A percentile compares a stretch with the other conserved stretches of the same genome.
Evolutionary conservation across 2,329 filamentous ascomycete genomes (phyloP).

Genomic region (Calonectria crousiana): DNA sequence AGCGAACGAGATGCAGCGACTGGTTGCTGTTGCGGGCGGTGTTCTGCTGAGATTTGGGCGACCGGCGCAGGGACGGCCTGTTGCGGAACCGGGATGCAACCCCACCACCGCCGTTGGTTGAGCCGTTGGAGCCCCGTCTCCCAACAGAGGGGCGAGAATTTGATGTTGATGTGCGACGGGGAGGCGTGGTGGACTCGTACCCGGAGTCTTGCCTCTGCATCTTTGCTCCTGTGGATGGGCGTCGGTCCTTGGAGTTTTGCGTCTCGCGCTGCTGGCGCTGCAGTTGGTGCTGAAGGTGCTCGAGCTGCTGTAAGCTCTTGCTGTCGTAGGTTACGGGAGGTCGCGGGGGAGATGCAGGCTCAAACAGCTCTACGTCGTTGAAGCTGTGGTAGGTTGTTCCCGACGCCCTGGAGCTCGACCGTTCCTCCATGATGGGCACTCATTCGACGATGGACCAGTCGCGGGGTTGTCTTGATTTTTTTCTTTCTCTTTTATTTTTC

Average conservation of each 20-base stretch:
- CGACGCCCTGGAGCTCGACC: slow-evolving; percentile 58
- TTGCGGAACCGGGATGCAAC: slow-evolving; percentile 49
- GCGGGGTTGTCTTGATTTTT: background rate
- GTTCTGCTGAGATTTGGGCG: slow-evolving; percentile 50
- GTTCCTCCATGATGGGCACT: slow-evolving; percentile 45
- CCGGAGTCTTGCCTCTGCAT: slow-evolving; percentile 71
- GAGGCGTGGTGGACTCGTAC: slow-evolving; percentile 63
- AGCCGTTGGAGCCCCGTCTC: slow-evolving; percentile 51
- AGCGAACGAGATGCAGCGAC: slow-evolving; percentile 51
- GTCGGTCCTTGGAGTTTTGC: slow-evolving; percentile 42
- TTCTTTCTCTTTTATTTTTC: background rate
- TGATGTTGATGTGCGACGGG: slow-evolving; percentile 54
- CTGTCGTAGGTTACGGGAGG: slow-evolving; percentile 40
- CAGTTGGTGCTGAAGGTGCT: slow-evolving; percentile 37
- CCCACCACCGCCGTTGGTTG: slow-evolving; percentile 38
- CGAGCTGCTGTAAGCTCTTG: slow-evolving; percentile 35
- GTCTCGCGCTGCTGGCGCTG: slow-evolving; percentile 38
- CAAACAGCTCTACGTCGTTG: slow-evolving; percentile 61
- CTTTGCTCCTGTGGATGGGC: slow-evolving; percentile 48
- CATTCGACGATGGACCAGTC: slow-evolving; percentile 32
- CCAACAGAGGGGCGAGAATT: slow-evolving; percentile 45
- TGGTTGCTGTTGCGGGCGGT: slow-evolving; percentile 46
- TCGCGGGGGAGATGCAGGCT: slow-evolving; percentile 51
- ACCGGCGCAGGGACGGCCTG: slow-evolving; percentile 57
- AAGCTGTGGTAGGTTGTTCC: slow-evolving; percentile 68